Percentiles rank a stretch among this genome's conserved stretches.
phyloP scores from a whole-genome alignment of 1,284 basidiomycete genomes.

The Moniliella sp. region DNA sequence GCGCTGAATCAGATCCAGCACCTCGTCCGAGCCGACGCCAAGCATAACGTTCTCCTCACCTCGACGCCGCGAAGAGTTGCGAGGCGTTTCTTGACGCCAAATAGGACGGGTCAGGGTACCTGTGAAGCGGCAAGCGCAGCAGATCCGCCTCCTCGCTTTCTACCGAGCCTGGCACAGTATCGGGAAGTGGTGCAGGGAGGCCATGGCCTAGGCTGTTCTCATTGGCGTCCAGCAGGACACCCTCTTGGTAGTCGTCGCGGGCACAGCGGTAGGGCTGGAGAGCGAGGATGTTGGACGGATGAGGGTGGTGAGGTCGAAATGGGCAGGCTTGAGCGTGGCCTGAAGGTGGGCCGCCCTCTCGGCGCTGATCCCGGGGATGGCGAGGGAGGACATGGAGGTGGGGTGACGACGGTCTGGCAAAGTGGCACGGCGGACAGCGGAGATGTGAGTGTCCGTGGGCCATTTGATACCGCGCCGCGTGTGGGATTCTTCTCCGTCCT shows the following conservation, averaged over 20 bases:
- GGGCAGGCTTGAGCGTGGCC: constrained; percentile 32
- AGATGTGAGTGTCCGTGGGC: too few species aligned
- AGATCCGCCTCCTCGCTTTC: constrained; percentile 1
- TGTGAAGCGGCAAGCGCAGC: constrained; percentile 43
- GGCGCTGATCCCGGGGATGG: too few species aligned
- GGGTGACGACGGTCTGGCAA: constrained; percentile 9
- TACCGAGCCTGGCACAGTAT: constrained; percentile 9
- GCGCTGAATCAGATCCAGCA: constrained; percentile 80
- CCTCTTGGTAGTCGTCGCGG: constrained; percentile 76
- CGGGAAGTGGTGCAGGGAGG: constrained; percentile 38
- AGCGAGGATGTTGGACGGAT: constrained; percentile 72
- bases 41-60: constrained; percentile 51
- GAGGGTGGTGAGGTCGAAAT: constrained; percentile 35
- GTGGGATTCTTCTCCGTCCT: too few species aligned
- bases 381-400: too few species aligned
- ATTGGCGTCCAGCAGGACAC: constrained; percentile 90
- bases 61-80: constrained; percentile 40
- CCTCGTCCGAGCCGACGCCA: constrained; percentile 87
- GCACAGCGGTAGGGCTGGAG: constrained; percentile 86
- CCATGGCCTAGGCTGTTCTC: constrained; percentile 83
- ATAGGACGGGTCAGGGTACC: constrained; percentile 71
- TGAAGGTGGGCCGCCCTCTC: too few species aligned
- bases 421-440: too few species aligned
- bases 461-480: too few species aligned
- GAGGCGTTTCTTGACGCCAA: constrained; percentile 55